phyloP scores from a whole-genome alignment of 2,329 filamentous ascomycete genomes.

The Fusarium keratoplasticum region DNA sequence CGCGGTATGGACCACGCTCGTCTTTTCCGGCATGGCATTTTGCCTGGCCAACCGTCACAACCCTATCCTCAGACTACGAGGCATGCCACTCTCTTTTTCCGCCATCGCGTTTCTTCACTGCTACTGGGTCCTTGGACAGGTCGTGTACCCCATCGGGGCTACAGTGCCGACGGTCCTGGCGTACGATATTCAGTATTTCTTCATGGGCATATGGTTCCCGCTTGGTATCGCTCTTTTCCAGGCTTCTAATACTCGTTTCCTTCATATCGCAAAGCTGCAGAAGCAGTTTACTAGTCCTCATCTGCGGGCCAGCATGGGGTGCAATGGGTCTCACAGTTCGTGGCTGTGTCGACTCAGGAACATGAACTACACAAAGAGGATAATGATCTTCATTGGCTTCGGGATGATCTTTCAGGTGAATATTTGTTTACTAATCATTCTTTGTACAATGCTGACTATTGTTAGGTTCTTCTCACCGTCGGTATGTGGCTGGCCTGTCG shows the following conservation, averaged over 20 bases:
- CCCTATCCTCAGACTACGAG: slow-evolving; percentile 54
- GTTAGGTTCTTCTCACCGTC: slow-evolving; percentile 66
- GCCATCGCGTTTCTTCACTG: slow-evolving; percentile 55
- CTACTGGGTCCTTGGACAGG: slow-evolving; percentile 55
- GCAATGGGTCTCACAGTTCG: not conserved
- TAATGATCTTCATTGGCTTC: slow-evolving; percentile 61
- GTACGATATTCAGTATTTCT: slow-evolving; percentile 62
- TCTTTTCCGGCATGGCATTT: slow-evolving; percentile 51
- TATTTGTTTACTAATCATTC: not conserved
- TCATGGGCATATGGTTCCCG: slow-evolving; percentile 74
- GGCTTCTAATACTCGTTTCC: slow-evolving; percentile 70
- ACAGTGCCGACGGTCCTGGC: slow-evolving; percentile 59
- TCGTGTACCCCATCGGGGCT: slow-evolving; percentile 51
- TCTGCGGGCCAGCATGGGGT: not conserved
- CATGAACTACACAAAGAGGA: slow-evolving; percentile 57
- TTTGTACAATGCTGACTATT: not conserved
- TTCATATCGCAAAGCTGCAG: slow-evolving; percentile 67
- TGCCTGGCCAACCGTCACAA: slow-evolving; percentile 51
- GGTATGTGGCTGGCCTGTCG: slow-evolving; percentile 71
- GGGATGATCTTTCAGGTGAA: slow-evolving; percentile 68
- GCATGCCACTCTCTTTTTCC: slow-evolving; percentile 53
- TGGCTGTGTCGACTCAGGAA: slow-evolving; percentile 43
- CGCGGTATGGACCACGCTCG: slow-evolving; percentile 7
- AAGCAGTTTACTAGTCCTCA: slow-evolving; percentile 40
- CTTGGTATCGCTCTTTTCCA: slow-evolving; percentile 75